A percentile compares a stretch with the other conserved stretches of the same genome.
phyloP scores from a whole-genome alignment of 208 protist genomes.

The Angomonas deanei region DNA sequence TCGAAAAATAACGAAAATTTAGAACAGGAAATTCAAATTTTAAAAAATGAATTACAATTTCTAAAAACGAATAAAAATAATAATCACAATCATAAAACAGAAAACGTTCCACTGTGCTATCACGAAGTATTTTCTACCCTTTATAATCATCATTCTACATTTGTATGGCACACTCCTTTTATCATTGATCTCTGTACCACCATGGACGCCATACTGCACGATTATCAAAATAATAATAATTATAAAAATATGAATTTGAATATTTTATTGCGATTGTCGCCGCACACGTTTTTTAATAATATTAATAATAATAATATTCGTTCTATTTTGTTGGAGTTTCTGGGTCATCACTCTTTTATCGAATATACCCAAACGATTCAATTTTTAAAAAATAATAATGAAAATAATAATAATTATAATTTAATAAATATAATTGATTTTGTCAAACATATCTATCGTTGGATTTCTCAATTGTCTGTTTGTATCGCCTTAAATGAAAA shows the following conservation, averaged over 20 bases:
- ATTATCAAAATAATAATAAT: slow-evolving; percentile 1
- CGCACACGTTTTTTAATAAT: too few species aligned
- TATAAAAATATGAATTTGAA: background rate
- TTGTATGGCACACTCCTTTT: background rate
- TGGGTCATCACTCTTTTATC: too few species aligned
- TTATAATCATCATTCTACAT: background rate
- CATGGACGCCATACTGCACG: background rate
- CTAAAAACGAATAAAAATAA: background rate
- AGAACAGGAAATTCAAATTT: background rate
- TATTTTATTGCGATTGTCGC: too few species aligned
- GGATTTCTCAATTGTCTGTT: background rate
- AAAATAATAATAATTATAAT: slow-evolving; percentile 1
- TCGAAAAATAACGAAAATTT: background rate
- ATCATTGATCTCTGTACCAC: background rate
- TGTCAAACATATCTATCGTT: background rate
- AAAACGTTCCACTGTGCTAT: background rate
- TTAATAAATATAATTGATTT: background rate
- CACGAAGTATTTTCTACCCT: background rate
- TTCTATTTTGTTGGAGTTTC: too few species aligned
- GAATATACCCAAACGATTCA: too few species aligned
- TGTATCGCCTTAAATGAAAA: background rate
- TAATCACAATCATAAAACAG: background rate
- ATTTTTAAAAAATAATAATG: too few species aligned
- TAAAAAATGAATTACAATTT: too few species aligned
- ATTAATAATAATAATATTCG: too few species aligned